Base-by-base conservation (phyloP, 495 filamentous ascomycete species). In the Podospora pseudoanserina region DNA sequence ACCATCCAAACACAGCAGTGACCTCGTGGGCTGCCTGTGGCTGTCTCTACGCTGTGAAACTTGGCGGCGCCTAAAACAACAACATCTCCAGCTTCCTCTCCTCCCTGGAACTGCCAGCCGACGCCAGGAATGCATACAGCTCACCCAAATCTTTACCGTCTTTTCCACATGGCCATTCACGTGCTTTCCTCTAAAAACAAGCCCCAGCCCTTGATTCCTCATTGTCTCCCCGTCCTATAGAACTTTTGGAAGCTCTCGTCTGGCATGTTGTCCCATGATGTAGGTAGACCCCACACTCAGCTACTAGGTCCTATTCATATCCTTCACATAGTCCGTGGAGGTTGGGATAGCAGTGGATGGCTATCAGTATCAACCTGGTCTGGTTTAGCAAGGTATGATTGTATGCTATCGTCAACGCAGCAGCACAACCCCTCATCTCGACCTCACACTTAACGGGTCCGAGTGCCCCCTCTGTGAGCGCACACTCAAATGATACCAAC, bases 1-100 rank as follows among this genome's bases (percentile, higher is more conserved):
- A 55, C 74, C 70, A 72, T 56, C 57, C 67, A 68, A 68, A 75
- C 64, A 58, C n/a, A 20, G n/a, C 53, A 20, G 55, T 32, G 30
- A 32, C 7, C 30, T 7, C 30, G 4, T 32, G 30, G 30, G 30
- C 30, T 32, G 30, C 30, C 30, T 32, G 30, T 27, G 11, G 16
- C 55, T 15, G 19, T 60, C 61, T 49, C 39, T 66, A 27, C 49
- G 65, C 49, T 61, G 68, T 74, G 74, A 70, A 74, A 74, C 74
- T 68, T 58, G 68, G 68, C 72, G 70, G 72, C 66, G 68, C 68
- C 67, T 71, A 68, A 58, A 58, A 58, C 19, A 58, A 58, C 19
- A 58, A 20, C 19, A 58, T 20, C 55, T 26, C n/a, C 18, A 58
- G 55, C 55, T 59, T 55, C 66, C 60, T 49, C 27, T 55, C 66